Conservation (phyloP, 2,329 filamentous ascomycete genomes). For the Neonectria magnoliae region DNA sequence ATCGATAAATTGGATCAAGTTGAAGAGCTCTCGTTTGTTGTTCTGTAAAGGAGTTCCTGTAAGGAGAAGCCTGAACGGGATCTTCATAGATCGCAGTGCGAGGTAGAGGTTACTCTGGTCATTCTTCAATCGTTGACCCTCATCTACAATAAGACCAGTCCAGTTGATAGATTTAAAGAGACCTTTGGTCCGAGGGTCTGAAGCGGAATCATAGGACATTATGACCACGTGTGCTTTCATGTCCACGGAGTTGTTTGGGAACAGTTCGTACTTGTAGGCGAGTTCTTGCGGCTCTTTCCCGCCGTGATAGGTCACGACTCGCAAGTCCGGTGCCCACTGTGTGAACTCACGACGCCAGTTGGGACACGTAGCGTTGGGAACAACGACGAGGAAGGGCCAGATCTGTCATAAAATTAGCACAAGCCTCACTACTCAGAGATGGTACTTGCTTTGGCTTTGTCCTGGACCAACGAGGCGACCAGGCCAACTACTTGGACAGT, state of each 20-base stretch:
- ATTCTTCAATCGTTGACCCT: slow-evolving; percentile 95
- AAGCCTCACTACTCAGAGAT: neutral
- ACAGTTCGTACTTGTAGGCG: slow-evolving; percentile 86
- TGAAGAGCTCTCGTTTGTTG: slow-evolving; percentile 94
- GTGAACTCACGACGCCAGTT: slow-evolving; percentile 98
- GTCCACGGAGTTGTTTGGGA: slow-evolving; percentile 70
- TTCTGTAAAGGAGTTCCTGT: slow-evolving; percentile 96
- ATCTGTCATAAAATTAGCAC: slow-evolving; percentile 56
- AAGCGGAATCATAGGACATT: slow-evolving; percentile 91
- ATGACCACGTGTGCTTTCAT: slow-evolving; percentile 92
- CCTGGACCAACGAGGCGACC: slow-evolving; percentile 76
- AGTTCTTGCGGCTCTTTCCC: slow-evolving; percentile 78
- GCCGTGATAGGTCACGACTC: slow-evolving; percentile 94
- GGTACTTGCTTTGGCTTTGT: slow-evolving; percentile 60
- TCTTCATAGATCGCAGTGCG: slow-evolving; percentile 75
- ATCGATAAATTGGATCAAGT: slow-evolving; percentile 94
- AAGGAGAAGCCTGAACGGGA: slow-evolving; percentile 85
- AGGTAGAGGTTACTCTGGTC: slow-evolving; percentile 85
- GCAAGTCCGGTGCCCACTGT: slow-evolving; percentile 85
- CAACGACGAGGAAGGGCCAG: slow-evolving; percentile 93
- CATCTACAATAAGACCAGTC: slow-evolving; percentile 91
- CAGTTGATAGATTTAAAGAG: slow-evolving; percentile 80
- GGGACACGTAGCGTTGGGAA: slow-evolving; percentile 94
- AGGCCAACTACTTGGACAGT: slow-evolving; percentile 92
- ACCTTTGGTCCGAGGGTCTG: slow-evolving; percentile 73